Evolutionary conservation across 2,329 filamentous ascomycete genomes (phyloP).

Genomic region (Cordyceps fumosorosea): DNA sequence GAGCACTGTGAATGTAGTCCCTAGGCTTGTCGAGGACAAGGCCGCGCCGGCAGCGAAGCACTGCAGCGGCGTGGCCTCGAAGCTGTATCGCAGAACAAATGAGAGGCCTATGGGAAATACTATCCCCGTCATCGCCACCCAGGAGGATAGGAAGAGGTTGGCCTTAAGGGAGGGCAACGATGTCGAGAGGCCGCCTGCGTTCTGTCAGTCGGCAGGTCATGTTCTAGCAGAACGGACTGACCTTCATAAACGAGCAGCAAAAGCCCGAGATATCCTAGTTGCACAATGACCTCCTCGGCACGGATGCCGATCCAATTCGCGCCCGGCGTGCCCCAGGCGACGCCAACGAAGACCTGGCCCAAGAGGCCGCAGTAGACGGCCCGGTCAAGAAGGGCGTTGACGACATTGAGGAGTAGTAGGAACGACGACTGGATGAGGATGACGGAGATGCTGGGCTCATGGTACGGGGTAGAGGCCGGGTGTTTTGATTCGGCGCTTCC

Average conservation of each 20-base stretch:
- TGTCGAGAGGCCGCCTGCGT: slow-evolving; percentile 14
- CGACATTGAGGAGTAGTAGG: background rate
- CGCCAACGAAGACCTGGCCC: slow-evolving; percentile 64
- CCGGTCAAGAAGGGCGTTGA: slow-evolving; percentile 44
- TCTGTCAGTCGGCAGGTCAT: no score
- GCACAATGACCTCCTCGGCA: slow-evolving; percentile 49
- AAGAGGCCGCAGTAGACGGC: slow-evolving; percentile 63
- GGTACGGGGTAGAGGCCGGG: background rate
- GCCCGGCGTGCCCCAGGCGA: slow-evolving; percentile 63
- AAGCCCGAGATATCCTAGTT: slow-evolving; percentile 68
- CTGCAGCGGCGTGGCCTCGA: slow-evolving; percentile 48
- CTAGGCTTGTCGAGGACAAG: slow-evolving; percentile 66
- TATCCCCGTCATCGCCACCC: slow-evolving; percentile 62
- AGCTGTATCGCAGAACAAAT: slow-evolving; percentile 48
- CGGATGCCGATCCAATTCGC: slow-evolving; percentile 49
- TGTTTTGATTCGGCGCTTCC: background rate
- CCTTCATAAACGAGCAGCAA: slow-evolving; percentile 67
- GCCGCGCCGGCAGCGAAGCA: slow-evolving; percentile 68
- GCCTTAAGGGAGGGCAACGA: slow-evolving; percentile 38
- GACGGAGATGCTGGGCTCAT: background rate
- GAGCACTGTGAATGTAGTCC: slow-evolving; percentile 58
- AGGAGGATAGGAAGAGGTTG: slow-evolving; percentile 53
- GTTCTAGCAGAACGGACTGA: slow-evolving; percentile 16
- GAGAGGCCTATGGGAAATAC: slow-evolving; percentile 57
- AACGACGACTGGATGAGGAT: background rate